Percentiles rank a stretch among this genome's conserved stretches.
Evolutionary conservation across 768 basidiomycete genomes (phyloP).

Genomic region (Psilocybe azurescens): DNA sequence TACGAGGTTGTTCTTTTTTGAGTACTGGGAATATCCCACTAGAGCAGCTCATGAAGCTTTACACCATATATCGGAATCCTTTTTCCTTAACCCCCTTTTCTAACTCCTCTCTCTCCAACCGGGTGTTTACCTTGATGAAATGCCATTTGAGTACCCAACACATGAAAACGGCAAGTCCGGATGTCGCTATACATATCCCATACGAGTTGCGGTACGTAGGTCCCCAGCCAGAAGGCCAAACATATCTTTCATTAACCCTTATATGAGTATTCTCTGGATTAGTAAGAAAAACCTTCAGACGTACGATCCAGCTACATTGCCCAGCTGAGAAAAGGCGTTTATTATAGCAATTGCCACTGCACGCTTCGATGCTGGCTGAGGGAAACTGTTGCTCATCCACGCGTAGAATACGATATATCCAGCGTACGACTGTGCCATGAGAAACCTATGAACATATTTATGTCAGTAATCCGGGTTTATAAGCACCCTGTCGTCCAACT

Average conservation of each 20-base stretch:
- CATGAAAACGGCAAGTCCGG: conserved; percentile 56
- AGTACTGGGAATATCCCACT: no score
- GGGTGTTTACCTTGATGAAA: conserved; percentile 43
- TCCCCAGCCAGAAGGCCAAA: conserved; percentile 72
- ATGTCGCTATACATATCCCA: conserved; percentile 72
- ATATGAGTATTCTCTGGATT: conserved; percentile 10
- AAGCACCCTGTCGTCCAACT: no score
- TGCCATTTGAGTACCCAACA: conserved; percentile 52
- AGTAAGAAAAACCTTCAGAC: conserved; percentile 29
- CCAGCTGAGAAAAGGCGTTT: conserved; percentile 82
- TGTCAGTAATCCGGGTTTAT: no score
- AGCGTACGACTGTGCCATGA: conserved; percentile 78
- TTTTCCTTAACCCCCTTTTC: conserved; percentile 43
- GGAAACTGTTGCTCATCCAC: conserved; percentile 63
- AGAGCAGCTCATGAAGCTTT: neutral
- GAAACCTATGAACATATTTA: conserved; percentile 40
- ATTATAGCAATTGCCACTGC: conserved; percentile 84
- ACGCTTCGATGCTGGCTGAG: conserved; percentile 82
- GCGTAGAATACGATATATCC: conserved; percentile 67
- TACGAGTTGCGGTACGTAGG: conserved; percentile 72
- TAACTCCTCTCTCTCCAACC: conserved; percentile 38
- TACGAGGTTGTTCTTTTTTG: no score
- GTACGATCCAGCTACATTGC: conserved; percentile 84
- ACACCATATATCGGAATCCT: conserved; percentile 59
- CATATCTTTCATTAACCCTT: conserved; percentile 46